Percentiles rank a stretch among this genome's conserved stretches.
phyloP scores from a whole-genome alignment of 805 yeast genomes.

The Schizosaccharomyces japonicus region DNA sequence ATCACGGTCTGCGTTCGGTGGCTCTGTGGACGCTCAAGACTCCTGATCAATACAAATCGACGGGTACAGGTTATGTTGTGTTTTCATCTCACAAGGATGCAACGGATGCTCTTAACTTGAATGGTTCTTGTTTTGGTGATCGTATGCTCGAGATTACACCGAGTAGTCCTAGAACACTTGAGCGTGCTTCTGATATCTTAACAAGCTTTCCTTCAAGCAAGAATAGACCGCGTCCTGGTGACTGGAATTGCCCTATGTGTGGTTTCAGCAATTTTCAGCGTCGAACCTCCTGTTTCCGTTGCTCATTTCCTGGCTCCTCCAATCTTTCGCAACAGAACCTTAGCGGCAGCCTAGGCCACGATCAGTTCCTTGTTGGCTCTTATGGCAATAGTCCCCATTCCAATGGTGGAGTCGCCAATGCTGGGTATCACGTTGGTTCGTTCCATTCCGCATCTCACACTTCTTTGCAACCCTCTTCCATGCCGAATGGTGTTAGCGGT shows the following conservation, averaged over 20 bases:
- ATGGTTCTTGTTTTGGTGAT: constrained; percentile 55
- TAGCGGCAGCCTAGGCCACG: constrained; percentile 3
- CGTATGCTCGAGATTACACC: constrained; percentile 67
- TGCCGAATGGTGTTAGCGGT: constrained; percentile 6
- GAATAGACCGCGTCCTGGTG: constrained; percentile 86
- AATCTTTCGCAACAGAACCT: constrained; percentile 35
- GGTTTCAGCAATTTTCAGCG: constrained; percentile 88
- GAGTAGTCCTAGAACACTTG: constrained; percentile 53
- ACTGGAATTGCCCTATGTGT: constrained; percentile 94
- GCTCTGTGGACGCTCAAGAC: constrained; percentile 72
- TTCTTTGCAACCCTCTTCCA: constrained; percentile 9
- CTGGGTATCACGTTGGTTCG: constrained; percentile 8
- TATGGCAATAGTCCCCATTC: background rate
- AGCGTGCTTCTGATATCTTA: constrained; percentile 57
- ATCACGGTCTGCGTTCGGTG: constrained; percentile 61
- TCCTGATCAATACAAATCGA: constrained; percentile 29
- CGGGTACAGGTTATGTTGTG: constrained; percentile 59
- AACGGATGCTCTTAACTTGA: constrained; percentile 47
- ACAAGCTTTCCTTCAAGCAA: constrained; percentile 67
- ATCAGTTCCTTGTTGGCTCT: background rate
- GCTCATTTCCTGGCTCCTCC: constrained; percentile 59
- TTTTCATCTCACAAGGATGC: constrained; percentile 75
- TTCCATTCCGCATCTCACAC: constrained; percentile 8
- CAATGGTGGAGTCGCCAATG: background rate
- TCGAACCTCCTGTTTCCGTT: constrained; percentile 78